Base-by-base conservation (phyloP, 768 basidiomycete genomes). In the Pholiota molesta region DNA sequence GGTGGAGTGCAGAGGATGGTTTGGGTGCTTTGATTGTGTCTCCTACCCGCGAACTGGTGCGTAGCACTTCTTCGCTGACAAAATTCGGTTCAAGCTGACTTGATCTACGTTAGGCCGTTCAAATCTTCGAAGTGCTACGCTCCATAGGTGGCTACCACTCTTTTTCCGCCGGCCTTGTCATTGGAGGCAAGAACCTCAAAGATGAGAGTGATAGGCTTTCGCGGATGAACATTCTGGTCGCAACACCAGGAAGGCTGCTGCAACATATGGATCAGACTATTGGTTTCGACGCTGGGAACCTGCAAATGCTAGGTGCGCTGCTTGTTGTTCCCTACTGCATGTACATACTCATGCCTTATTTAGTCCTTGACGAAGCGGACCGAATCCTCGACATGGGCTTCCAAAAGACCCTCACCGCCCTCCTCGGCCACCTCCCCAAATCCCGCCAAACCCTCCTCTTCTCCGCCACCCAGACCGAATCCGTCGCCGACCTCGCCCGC, bases 211-310 rank as follows among this genome's bases (percentile, higher is more conserved):
- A 96, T 21, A 83, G 97, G 7, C 75, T 99, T 45, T 83, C 89
- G 10, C 83, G 93, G 44, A 99, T 99, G 95, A 99, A 99, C 69
- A 97, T 99, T 61, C 84, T 99, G n/a, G 93, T 99, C 16, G 97
- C 97, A 2, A 99, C 97, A 4, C 97, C 97, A 5, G 97, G 97
- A 26, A 84, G 97, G 49, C 79, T 99, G 45, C 78, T 99, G 49
- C 97, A 99, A 69, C 97, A 99, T 73, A 92, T 99, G 90, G 97
- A 99, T 72, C 95, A 98, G 74, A 99, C 97, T 3, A 85, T 95
- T 57, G 96, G 96, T 0, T 97, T 99, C 65, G 95, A 95, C 61
- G 87, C 88, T 28, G 89, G 91, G 65, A 94, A 94, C 70, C 77
- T 99, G n/a, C 95, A 98, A 73, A 71, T 96, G 33, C 84, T 99